Conservation (phyloP, 148 eudicot species). For the Amaranthus palmeri region DNA sequence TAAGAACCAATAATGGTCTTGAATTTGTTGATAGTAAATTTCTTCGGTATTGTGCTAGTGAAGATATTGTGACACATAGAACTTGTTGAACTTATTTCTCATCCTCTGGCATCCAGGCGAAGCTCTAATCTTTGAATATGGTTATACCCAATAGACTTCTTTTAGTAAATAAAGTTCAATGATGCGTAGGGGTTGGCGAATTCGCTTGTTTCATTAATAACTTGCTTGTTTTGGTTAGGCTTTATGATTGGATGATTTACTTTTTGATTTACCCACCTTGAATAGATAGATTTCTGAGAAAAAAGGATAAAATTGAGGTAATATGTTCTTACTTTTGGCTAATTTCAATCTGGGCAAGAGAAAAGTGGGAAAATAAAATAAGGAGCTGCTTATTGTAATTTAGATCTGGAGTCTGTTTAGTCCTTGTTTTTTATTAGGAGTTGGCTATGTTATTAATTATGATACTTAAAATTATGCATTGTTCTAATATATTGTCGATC, state of each 20-base stretch:
- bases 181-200: conserved; percentile 11
- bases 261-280: background rate
- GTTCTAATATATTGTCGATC: background rate
- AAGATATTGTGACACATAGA: too few species aligned
- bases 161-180: conserved; percentile 15
- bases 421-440: background rate
- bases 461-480: background rate
- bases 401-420: background rate
- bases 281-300: conserved; percentile 7
- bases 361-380: background rate
- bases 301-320: background rate
- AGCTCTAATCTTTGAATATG: conserved; percentile 22
- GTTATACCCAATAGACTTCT: conserved; percentile 12
- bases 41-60: too few species aligned
- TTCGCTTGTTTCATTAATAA: background rate
- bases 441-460: background rate
- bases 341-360: background rate
- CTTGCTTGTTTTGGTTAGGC: conserved; percentile 2
- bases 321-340: background rate
- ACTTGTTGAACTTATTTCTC: too few species aligned
- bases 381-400: background rate
- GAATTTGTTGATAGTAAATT: too few species aligned
- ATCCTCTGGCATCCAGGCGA: too few species aligned
- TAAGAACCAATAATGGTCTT: too few species aligned
- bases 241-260: background rate